Conservation (phyloP, 768 basidiomycete genomes). For the Hericium erinaceus region DNA sequence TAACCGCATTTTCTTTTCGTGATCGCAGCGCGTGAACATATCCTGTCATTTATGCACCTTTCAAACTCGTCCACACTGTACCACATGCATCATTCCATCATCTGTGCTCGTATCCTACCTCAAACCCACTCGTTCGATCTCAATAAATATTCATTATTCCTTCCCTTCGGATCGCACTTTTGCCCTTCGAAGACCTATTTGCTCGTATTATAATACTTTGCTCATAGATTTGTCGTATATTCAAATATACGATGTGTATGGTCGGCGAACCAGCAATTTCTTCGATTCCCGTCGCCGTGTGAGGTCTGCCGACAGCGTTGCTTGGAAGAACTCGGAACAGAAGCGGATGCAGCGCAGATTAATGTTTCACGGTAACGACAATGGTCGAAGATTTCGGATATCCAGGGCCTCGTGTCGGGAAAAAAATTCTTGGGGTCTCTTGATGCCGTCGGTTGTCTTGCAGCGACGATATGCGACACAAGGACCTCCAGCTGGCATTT, state of each 20-base stretch:
- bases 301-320: too few species aligned
- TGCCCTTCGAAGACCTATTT: background rate
- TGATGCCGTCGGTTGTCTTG: too few species aligned
- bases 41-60: constrained; percentile 5
- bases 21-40: constrained; percentile 6
- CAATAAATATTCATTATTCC: background rate
- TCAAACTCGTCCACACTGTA: constrained; percentile 9
- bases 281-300: too few species aligned
- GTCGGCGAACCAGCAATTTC: too few species aligned
- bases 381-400: too few species aligned
- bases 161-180: background rate
- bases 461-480: too few species aligned
- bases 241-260: background rate
- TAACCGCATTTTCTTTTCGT: constrained; percentile 5
- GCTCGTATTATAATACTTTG: constrained; percentile 6
- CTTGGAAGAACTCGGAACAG: too few species aligned
- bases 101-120: background rate
- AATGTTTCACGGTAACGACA: too few species aligned
- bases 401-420: too few species aligned
- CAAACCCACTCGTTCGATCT: background rate
- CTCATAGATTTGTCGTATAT: background rate
- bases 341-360: too few species aligned
- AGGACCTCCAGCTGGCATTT: too few species aligned
- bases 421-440: too few species aligned
- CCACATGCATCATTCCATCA: constrained; percentile 12